Evolutionary conservation across 2,329 filamentous ascomycete species (phyloP).

Genomic region (Verticillium nonalfalfae): DNA sequence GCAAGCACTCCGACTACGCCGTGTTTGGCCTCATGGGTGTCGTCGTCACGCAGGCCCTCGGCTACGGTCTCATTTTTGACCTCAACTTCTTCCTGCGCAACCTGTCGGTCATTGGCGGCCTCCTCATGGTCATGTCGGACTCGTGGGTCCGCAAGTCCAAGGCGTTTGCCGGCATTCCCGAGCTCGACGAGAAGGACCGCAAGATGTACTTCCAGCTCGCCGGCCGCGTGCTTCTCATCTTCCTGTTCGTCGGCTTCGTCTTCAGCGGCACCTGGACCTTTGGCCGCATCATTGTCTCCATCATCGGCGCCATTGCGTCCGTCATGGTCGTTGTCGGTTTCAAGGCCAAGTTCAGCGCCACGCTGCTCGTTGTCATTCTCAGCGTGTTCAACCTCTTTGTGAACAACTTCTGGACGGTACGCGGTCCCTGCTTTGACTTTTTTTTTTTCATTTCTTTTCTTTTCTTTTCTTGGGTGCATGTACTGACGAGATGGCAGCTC

Average conservation of each 20-base stretch:
- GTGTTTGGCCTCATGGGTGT: conserved; percentile 86
- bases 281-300: conserved; percentile 77
- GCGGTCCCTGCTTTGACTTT: conserved; percentile 24
- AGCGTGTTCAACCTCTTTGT: conserved; percentile 96
- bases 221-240: conserved; percentile 90
- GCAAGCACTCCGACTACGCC: conserved; percentile 89
- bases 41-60: conserved; percentile 87
- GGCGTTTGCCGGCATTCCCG: conserved; percentile 87
- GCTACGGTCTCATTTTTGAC: conserved; percentile 97
- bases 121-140: conserved; percentile 97
- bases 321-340: conserved; percentile 99
- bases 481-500: conserved; percentile 48
- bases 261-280: conserved; percentile 91
- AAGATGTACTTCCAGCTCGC: conserved; percentile 99
- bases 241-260: conserved; percentile 94
- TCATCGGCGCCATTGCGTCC: conserved; percentile 83
- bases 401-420: conserved; percentile 99
- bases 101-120: conserved; percentile 90
- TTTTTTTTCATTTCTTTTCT: not conserved
- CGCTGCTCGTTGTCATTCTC: conserved; percentile 88
- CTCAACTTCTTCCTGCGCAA: conserved; percentile 99
- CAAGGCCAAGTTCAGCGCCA: conserved; percentile 99
- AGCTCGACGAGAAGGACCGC: conserved; percentile 96
- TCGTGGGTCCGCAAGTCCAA: conserved; percentile 98
- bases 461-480: not conserved